Percentiles rank a stretch among this genome's conserved stretches.
Evolutionary conservation across 108 stramenopile species (phyloP).

Genomic region (Pelagomonas calceolata): DNA sequence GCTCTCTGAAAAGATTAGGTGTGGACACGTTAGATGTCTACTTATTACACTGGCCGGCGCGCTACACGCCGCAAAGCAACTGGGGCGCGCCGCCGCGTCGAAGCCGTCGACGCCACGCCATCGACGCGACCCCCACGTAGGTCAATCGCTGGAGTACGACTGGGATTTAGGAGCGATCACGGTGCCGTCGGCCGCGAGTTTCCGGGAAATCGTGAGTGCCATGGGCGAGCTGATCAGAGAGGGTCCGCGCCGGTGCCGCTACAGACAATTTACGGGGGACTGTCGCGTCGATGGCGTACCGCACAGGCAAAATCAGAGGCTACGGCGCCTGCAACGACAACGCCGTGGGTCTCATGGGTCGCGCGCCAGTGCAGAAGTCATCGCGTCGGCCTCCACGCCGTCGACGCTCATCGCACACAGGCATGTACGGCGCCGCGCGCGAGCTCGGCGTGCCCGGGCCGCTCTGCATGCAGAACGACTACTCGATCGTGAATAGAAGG

Average conservation of each 20-base stretch:
- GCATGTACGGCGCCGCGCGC: constrained; percentile 61
- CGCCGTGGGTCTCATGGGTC: constrained; percentile 64
- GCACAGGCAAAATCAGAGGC: constrained; percentile 52
- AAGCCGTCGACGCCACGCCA: no score
- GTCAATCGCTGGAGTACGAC: not conserved
- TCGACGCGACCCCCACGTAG: no score
- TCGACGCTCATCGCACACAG: no score
- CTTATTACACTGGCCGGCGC: constrained; percentile 15
- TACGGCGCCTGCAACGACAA: constrained; percentile 84
- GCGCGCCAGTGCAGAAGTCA: no score
- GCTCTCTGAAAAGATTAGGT: constrained; percentile 51
- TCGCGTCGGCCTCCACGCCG: no score
- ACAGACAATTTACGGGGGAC: no score
- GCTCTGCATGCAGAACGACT: constrained; percentile 68
- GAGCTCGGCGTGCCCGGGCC: constrained; percentile 64
- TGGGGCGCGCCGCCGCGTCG: no score
- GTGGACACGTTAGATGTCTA: constrained; percentile 75
- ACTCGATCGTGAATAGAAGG: constrained; percentile 65
- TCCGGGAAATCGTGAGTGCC: not conserved
- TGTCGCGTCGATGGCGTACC: no score
- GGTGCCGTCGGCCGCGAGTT: not conserved
- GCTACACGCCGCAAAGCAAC: not conserved
- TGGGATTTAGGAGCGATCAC: not conserved
- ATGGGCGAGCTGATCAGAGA: not conserved
- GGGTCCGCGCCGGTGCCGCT: no score